A percentile compares a stretch with the other conserved stretches of the same genome.
Evolutionary conservation across 2,329 filamentous ascomycete species (phyloP).

Genomic region (Penicillium sp.): DNA sequence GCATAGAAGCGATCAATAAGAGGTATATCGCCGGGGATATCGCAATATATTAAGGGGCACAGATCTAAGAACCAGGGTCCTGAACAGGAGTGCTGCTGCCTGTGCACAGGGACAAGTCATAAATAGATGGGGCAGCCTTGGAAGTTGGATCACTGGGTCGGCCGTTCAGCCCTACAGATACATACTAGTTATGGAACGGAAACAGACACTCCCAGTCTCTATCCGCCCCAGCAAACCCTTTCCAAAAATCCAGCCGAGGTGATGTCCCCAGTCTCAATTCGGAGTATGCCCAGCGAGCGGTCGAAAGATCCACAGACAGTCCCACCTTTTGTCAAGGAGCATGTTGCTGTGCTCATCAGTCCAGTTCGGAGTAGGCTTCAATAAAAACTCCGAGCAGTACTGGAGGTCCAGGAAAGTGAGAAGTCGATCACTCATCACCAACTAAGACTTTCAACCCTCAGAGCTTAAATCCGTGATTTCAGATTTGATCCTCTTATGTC

Average conservation of each 20-base stretch:
- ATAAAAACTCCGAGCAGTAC: not conserved
- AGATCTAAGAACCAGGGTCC: not conserved
- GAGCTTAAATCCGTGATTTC: not conserved
- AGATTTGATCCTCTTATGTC: not conserved
- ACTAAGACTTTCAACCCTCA: not conserved
- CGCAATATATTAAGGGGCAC: not conserved
- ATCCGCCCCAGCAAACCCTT: not conserved
- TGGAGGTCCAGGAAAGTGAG: not conserved
- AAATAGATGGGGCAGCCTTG: not conserved
- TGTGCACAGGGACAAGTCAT: not conserved
- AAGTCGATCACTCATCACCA: not conserved
- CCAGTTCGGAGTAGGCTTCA: not conserved
- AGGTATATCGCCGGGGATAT: not conserved
- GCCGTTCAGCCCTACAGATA: not conserved
- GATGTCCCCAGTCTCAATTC: not conserved
- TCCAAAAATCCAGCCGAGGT: not conserved
- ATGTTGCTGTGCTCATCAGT: not conserved
- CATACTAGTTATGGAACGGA: not conserved
- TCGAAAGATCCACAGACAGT: not conserved
- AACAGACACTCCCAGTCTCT: not conserved
- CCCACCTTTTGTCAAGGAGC: not conserved
- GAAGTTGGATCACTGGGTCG: not conserved
- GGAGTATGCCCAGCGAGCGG: not conserved
- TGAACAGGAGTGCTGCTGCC: not conserved
- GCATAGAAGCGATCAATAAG: not conserved